Evolutionary conservation across 2,329 filamentous ascomycete genomes (phyloP), one percentile per base, ranked within the genome.

Genomic region (Fusarium illudens): DNA sequence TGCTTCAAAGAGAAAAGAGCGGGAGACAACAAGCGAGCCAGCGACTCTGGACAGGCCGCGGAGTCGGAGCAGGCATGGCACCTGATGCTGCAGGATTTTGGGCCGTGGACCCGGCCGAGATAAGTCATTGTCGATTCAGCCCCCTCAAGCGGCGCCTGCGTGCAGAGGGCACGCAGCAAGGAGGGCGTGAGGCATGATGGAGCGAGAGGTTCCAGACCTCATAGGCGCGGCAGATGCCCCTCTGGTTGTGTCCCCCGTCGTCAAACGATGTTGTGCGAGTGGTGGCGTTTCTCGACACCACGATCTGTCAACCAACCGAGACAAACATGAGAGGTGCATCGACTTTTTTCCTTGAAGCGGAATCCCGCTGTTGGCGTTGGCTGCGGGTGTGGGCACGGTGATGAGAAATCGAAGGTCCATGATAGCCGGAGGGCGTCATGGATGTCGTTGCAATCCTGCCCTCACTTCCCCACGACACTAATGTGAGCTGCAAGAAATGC

Each of bases 401-500:
- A 36, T 51, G 42, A 36, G 27, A 44, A 57, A 37, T 25, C 33
- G 27, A 46, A 62, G 19, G 25, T 27, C 15, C 39, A 37, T 55
- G 50, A 58, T 54, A 67, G 29, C 61, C 58, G 44, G 53, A 52
- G 56, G 52, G 52, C 39, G 54, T 56, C 61, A 51, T 51, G 49
- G 50, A 51, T 53, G 48, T 64, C 32, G 58, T 55, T 37, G 52
- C 48, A 51, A 57, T 37, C 50, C 60, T 27, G 34, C 34, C 27
- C 39, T 56, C 58, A 46, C 36, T 46, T 52, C 59, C 54, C 25
- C 37, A 62, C 54, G 39, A 44, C 60, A 59, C 67, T 67, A 70
- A 70, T 70, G 63, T 62, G 37, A 65, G 60, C 67, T 70, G 67
- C 67, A 70, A 70, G 67, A 70, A 70, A 70, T 70, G 57, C 37